These are phyloP conservation scores for Geotrichum candidum DNA, from an alignment of 1,139 yeast genomes.

Conservation along the genomic window DNA sequence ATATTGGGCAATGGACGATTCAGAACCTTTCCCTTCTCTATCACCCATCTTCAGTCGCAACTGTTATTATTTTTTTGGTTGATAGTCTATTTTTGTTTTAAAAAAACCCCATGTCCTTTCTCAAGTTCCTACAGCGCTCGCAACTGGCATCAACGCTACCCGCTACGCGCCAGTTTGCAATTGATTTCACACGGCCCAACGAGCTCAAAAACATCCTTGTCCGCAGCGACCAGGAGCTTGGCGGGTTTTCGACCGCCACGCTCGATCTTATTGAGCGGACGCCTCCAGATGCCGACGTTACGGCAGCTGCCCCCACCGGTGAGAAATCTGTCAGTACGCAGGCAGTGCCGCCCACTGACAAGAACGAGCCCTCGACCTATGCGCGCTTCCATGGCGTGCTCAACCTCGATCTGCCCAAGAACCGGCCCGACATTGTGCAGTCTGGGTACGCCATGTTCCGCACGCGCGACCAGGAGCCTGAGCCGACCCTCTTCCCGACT, in stretches of 20 bases:
- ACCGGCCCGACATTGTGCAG: conserved; percentile 59
- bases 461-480: conserved; percentile 49
- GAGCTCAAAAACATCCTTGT: conserved; percentile 49
- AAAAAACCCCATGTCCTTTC: conserved; percentile 9
- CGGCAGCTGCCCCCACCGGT: not conserved
- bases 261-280: conserved; percentile 40
- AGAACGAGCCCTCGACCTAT: not conserved
- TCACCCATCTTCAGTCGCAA: not conserved
- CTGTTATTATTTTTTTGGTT: not conserved
- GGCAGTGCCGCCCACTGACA: not conserved
- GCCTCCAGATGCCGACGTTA: conserved; percentile 21
- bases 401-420: conserved; percentile 67
- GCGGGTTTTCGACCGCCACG: conserved; percentile 68
- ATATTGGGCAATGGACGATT: not conserved
- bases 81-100: not conserved
- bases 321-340: not conserved
- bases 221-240: conserved; percentile 67
- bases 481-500: conserved; percentile 22
- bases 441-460: conserved; percentile 88
- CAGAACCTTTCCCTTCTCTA: not conserved
- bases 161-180: conserved; percentile 32
- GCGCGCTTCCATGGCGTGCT: conserved; percentile 61
- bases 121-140: conserved; percentile 16
- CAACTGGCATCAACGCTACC: conserved; percentile 17
- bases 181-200: conserved; percentile 49